Evolutionary conservation across 768 basidiomycete genomes (phyloP), one percentile per base, ranked within the genome.

Genomic region (Xerocomellus chrysenteron): DNA sequence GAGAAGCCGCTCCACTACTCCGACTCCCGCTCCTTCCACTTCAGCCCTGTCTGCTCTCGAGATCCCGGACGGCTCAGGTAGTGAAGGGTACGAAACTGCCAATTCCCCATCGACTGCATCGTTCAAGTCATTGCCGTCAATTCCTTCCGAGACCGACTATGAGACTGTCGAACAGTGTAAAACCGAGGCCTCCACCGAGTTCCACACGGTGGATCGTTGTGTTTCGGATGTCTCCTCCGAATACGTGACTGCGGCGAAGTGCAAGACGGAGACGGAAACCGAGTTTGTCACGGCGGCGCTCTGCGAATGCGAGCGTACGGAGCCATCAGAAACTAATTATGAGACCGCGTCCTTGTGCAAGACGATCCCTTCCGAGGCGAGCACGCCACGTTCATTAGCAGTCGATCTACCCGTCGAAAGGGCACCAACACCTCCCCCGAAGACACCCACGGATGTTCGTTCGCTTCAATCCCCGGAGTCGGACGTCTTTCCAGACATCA

Each of bases 101-200:
- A 56, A 60, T 26, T 72, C 80, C 5, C 77, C 80, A 1, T 80
- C 81, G 9, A 74, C 71, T 12, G 73, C 76, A 7, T 85, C 84
- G 0, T 84, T 81, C 68, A 75, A 75, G 54, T 85, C 84, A 6
- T 69, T 85, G 53, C 83, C 84, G 1, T 81, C 80, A 4, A 85
- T 85, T 58, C 84, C 84, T 13, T 84, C 82, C 1, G 77, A 80
- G 49, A 79, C 76, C 0, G 78, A 78, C 46, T 81, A 72, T 50
- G 64, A 60, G 37, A 79, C 80, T 1, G 75, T 72, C n/a, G 75
- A 76, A 36, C 59, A 69, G 33, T 81, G 80, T 58, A 74, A 61
- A 66, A 76, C 78, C 7, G 75, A 78, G 32, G 67, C 66, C 4
- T 65, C 75, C 28, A 75, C 78, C 4, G 76, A 79, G 47, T 88